Evolutionary conservation across 371 early-diverging fungal species (phyloP).

Genomic region (Mortierella sp.): DNA sequence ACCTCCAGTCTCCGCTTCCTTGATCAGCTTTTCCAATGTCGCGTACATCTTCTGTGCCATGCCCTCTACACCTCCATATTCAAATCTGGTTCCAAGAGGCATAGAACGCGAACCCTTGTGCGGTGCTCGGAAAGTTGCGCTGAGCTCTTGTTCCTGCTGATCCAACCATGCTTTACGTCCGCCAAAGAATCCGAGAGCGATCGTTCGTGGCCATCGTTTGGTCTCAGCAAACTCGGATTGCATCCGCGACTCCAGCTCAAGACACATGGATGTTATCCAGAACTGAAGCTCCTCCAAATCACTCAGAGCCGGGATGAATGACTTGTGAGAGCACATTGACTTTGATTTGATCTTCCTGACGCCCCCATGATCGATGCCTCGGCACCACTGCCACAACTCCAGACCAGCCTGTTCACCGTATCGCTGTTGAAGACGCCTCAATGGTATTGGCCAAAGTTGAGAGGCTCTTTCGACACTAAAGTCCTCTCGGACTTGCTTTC

Average conservation of each 20-base stretch:
- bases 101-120: conserved; percentile 36
- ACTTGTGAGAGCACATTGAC: conserved; percentile 69
- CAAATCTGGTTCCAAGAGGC: conserved; percentile 39
- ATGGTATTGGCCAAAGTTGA: conserved; percentile 63
- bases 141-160: conserved; percentile 16
- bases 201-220: conserved; percentile 46
- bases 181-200: conserved; percentile 46
- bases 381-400: conserved; percentile 69
- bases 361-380: conserved; percentile 69
- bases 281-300: conserved; percentile 56
- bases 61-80: conserved; percentile 49
- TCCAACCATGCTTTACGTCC: conserved; percentile 12
- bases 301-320: conserved; percentile 59
- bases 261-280: conserved; percentile 69
- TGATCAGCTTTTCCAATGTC: conserved; percentile 29
- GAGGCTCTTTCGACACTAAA: conserved; percentile 69
- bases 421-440: conserved; percentile 55
- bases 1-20: conserved; percentile 26
- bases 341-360: conserved; percentile 58
- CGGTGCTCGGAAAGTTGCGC: conserved; percentile 24
- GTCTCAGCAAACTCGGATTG: conserved; percentile 46
- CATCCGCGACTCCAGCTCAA: conserved; percentile 59
- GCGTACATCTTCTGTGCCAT: conserved; percentile 38
- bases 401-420: conserved; percentile 57
- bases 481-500: conserved; percentile 71